Percentiles rank a stretch among this genome's conserved stretches.
These are phyloP conservation scores for Gastrodia elata DNA, from an alignment of 106 monocot genomes.

Conservation along the genomic window DNA sequence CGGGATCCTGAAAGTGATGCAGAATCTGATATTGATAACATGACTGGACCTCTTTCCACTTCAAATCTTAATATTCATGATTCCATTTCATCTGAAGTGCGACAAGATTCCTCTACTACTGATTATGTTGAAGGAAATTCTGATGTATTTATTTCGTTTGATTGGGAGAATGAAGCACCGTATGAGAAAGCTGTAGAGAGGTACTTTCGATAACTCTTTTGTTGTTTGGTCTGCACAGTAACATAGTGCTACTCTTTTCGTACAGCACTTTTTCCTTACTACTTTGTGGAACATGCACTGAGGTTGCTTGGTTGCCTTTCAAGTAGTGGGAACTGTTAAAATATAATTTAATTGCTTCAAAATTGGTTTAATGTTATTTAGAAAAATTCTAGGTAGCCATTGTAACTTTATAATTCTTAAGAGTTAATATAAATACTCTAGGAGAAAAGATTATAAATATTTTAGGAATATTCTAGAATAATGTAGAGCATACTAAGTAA, in stretches of 20 bases:
- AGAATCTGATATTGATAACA: slow-evolving; percentile 67
- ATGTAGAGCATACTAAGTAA: neutral
- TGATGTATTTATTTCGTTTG: slow-evolving; percentile 65
- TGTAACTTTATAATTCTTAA: neutral
- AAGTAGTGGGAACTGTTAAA: neutral
- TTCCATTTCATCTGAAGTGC: slow-evolving; percentile 17
- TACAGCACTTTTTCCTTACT: neutral
- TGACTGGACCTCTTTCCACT: slow-evolving; percentile 23
- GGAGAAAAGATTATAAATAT: neutral
- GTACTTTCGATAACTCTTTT: slow-evolving; percentile 18
- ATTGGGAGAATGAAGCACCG: slow-evolving; percentile 87
- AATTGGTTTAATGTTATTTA: neutral
- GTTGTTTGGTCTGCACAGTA: neutral
- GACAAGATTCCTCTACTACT: slow-evolving; percentile 24
- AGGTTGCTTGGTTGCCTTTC: neutral
- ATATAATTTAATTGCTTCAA: neutral
- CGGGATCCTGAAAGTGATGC: slow-evolving; percentile 72
- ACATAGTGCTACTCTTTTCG: neutral
- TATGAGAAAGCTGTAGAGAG: slow-evolving; percentile 79
- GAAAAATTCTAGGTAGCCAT: neutral
- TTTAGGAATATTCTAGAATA: neutral
- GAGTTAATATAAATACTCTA: neutral
- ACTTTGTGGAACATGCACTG: neutral
- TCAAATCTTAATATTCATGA: slow-evolving; percentile 17
- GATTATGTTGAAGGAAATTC: slow-evolving; percentile 28